phyloP scores from a whole-genome alignment of 805 yeast species.

The Metschnikowia borealis region DNA sequence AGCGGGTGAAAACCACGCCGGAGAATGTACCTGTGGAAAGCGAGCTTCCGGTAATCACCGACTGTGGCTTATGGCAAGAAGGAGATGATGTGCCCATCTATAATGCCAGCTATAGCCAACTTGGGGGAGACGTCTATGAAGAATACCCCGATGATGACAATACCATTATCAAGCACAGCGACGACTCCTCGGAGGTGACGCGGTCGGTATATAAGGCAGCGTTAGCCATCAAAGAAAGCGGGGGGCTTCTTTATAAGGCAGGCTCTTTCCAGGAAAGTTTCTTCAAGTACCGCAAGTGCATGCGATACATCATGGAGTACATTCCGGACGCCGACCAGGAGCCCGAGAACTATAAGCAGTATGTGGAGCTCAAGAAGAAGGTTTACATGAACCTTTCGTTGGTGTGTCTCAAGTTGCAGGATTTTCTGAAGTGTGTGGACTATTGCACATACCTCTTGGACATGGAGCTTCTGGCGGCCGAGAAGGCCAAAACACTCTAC shows the following conservation, averaged over 20 bases:
- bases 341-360: slow-evolving; percentile 47
- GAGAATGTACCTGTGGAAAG: slow-evolving; percentile 41
- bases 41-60: slow-evolving; percentile 43
- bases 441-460: slow-evolving; percentile 58
- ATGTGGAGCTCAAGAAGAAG: slow-evolving; percentile 49
- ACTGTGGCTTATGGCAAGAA: slow-evolving; percentile 63
- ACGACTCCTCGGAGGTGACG: slow-evolving; percentile 19
- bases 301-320: slow-evolving; percentile 67
- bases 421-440: slow-evolving; percentile 47
- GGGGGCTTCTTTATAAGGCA: slow-evolving; percentile 53
- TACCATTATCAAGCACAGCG: slow-evolving; percentile 53
- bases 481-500: slow-evolving; percentile 55
- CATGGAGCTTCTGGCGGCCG: slow-evolving; percentile 34
- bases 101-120: slow-evolving; percentile 56
- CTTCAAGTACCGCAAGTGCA: slow-evolving; percentile 61
- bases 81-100: slow-evolving; percentile 52
- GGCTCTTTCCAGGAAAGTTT: slow-evolving; percentile 50
- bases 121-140: slow-evolving; percentile 71
- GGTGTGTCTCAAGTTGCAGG: slow-evolving; percentile 45
- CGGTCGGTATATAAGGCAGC: slow-evolving; percentile 50
- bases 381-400: slow-evolving; percentile 58
- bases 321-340: slow-evolving; percentile 67
- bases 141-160: slow-evolving; percentile 74
- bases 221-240: slow-evolving; percentile 60
- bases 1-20: slow-evolving; percentile 40